Evolutionary conservation across 768 basidiomycete genomes (phyloP).

Genomic region (Leccinum disarticulatum): DNA sequence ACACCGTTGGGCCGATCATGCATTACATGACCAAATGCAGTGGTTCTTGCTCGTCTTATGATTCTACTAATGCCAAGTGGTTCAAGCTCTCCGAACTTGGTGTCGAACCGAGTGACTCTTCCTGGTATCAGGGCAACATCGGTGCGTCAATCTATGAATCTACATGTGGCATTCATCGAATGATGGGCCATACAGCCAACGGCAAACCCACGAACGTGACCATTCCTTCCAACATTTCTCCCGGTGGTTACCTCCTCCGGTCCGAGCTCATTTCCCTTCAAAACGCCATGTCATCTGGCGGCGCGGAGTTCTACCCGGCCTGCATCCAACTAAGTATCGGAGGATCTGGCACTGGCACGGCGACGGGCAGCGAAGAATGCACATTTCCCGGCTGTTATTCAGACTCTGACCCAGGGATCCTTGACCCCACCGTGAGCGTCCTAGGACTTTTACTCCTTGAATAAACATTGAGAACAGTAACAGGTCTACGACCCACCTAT

Average conservation of each 20-base stretch:
- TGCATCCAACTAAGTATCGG: constrained; percentile 32
- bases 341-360: constrained; percentile 24
- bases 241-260: constrained; percentile 74
- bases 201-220: constrained; percentile 41
- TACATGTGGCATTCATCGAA: not conserved
- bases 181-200: constrained; percentile 25
- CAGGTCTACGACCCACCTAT: constrained; percentile 33
- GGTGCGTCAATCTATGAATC: constrained; percentile 37
- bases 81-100: constrained; percentile 68
- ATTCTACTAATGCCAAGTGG: constrained; percentile 60
- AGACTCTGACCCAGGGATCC: constrained; percentile 69
- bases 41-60: constrained; percentile 56
- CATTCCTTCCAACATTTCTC: constrained; percentile 51
- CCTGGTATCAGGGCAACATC: constrained; percentile 53
- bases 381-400: constrained; percentile 69
- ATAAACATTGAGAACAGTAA: not conserved
- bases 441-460: not conserved
- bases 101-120: constrained; percentile 28
- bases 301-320: constrained; percentile 45
- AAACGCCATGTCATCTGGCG: constrained; percentile 49
- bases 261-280: constrained; percentile 82
- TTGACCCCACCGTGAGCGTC: constrained; percentile 42
- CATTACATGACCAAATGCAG: constrained; percentile 70
- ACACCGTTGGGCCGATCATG: constrained; percentile 66
- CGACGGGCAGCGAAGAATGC: constrained; percentile 41